A percentile compares a stretch with the other conserved stretches of the same genome.
phyloP scores from a whole-genome alignment of 2,329 filamentous ascomycete species.

The Paracorniculantispora psalliotae region DNA sequence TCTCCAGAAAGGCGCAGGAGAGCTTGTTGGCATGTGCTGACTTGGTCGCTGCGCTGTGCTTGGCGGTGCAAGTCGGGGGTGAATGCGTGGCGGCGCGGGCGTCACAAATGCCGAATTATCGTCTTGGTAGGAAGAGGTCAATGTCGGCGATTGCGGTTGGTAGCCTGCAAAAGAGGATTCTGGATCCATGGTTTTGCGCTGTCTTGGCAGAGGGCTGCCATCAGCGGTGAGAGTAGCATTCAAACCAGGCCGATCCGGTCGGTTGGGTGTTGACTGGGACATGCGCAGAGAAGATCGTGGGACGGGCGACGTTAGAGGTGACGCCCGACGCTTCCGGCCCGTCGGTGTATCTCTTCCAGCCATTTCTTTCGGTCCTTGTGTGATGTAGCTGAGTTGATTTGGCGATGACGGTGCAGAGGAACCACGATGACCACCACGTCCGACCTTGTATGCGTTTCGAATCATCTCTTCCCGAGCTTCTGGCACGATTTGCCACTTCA shows the following conservation, averaged over 20 bases:
- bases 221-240: conserved; percentile 43
- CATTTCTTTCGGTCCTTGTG: conserved; percentile 53
- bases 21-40: conserved; percentile 80
- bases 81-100: conserved; percentile 66
- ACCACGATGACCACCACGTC: conserved; percentile 59
- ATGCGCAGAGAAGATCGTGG: conserved; percentile 44
- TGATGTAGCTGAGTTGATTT: conserved; percentile 56
- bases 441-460: conserved; percentile 61
- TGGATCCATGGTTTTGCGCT: conserved; percentile 42
- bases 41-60: conserved; percentile 77
- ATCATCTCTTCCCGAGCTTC: conserved; percentile 84
- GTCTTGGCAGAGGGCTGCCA: conserved; percentile 57
- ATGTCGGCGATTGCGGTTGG: conserved; percentile 53
- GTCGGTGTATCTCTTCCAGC: conserved; percentile 46
- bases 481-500: conserved; percentile 95
- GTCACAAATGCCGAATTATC: conserved; percentile 61
- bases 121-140: conserved; percentile 59
- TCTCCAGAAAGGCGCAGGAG: conserved; percentile 84
- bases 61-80: conserved; percentile 71
- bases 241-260: conserved; percentile 35
- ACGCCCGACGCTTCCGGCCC: conserved; percentile 52
- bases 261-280: conserved; percentile 56
- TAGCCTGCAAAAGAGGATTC: conserved; percentile 45
- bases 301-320: conserved; percentile 51
- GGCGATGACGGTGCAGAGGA: conserved; percentile 69